Base-by-base conservation (phyloP, 1,284 basidiomycete genomes). In the Moniliophthora roreri region DNA sequence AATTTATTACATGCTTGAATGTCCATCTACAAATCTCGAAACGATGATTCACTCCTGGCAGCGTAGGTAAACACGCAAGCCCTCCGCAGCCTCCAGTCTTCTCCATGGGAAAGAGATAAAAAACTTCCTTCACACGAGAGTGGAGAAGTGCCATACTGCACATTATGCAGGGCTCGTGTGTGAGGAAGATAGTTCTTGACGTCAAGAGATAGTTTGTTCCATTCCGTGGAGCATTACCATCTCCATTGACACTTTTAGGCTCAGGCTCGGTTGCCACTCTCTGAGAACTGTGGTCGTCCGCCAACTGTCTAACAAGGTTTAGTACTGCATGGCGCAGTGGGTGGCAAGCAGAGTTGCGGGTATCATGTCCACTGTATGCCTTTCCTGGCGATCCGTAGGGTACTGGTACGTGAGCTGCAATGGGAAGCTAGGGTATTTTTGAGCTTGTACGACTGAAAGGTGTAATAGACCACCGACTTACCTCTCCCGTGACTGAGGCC, bases 111-210 rank as follows among this genome's bases (percentile, higher is more conserved):
- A 81, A 66, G 20, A 95, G 65, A 64, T 87, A 95, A 56, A 91
- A 70, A 4, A 96, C 80, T 59, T 94, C 88, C 60, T 89, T 86
- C 50, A 96, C 92, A 18, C 95, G 81, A 1, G 91, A 93, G 70
- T 98, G 95, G 7, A 95, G 71, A 16, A 98, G 72, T 1, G 93
- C 92, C 95, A 98, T 98, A 59, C 85, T 83, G 67, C 95, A 98
- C 90, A 97, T 93, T 53, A 97, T 80, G 63, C 95, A 98, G 2
- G 95, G 95, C 63, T 98, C 95, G 68, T 98, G 95, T 2, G 92
- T 92, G 48, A 85, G 82, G 73, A 97, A 97, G 20, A 97, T 74
- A 1, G 85, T 84, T 23, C 87, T 78, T 0, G 84, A 83, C 0
- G 93, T 97, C 36, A 97, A 78, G 28, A 97, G 85, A 69, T 97